Evolutionary conservation across 1,284 basidiomycete genomes (phyloP), one percentile per base, ranked within the genome.

Genomic region (Ustilago curta): DNA sequence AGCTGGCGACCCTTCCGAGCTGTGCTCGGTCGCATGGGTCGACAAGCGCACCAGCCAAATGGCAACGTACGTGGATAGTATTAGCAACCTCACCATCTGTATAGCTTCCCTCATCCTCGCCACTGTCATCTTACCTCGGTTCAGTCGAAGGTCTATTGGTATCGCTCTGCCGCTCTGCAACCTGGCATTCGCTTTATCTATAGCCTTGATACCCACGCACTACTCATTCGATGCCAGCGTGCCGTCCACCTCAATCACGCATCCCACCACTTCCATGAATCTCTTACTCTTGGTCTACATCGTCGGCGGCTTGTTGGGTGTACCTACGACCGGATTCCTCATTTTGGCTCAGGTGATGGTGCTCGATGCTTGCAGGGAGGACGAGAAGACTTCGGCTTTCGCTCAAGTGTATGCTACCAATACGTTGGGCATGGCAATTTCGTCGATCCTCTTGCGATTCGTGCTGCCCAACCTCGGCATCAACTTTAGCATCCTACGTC

Each of bases 11-110:
- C 61, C 70, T 4, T 39, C 19, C 16, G 57, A 66, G 18, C 16
- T 69, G 27, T 74, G 66, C 54, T 69, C 71, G 5, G 56, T 67
- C 14, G 27, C 62, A 2, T 47, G 45, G 43, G 62, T 74, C 12
- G 71, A 70, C 35, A 70, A 69, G 42, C 56, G 71, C 9, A 62
- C 54, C 21, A 74, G 48, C 55, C 50, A 69, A 42, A 37, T 74
- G 18, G 7, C 39, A 6, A 62, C 66, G 0, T 69, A 62, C 25
- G 1, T 31, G 4, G 66, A 70, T 19, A 40, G 47, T 1, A 25
- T 69, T n/a, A 16, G 43, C 6, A 54, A 59, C n/a, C 12, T 74
- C 9, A 56, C 48, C 5, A 19, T 35, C 25, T 59, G 54, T 44
- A 25, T 69, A 3, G 55, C 42, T 5, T 55, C 66, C 23, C 54